Evolutionary conservation across 345 rosid species (phyloP), one percentile per base, ranked within the genome.

Genomic region (Eucalyptus sideroxylon): DNA sequence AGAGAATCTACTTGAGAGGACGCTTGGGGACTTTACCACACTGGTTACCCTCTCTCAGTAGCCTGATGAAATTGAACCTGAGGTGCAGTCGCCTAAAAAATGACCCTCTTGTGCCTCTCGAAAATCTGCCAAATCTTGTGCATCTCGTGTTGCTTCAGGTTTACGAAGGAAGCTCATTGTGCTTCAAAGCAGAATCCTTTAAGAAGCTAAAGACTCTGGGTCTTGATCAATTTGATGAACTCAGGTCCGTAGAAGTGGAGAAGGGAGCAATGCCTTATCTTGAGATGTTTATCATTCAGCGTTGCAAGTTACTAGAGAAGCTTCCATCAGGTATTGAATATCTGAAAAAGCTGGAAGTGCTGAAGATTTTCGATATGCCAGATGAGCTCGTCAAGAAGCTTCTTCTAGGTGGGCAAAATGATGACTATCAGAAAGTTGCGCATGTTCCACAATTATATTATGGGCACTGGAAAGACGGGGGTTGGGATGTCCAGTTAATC

Each of bases 361-460:
- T 93, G 27, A 89, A 91, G 82, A 91, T 92, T 42, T 92, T 92
- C 40, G 92, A 91, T 42, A 89, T 92, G 93, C 91, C 93, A 10
- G 90, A 53, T 14, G 92, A 92, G 24, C 69, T 93, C 7, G 89
- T 93, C 72, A 80, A 86, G 90, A 92, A 86, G 37, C 80, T 90
- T 86, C 9, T 65, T 27, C 86, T 83, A 42, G 88, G 88, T 2
- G 89, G 37, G 2, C 85, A 86, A 47, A 87, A 87, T 82, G 91
- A 91, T 6, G 92, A 90, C 56, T 92, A 56, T 80, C 45, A 19
- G 62, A 91, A 90, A 77, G 90, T 90, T 9, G 90, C 89, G 30
- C 90, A 82, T 87, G 86, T 92, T 83, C 92, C 93, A n/a, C 91
- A 92, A 89, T 90, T 92, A 65, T 87, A 86, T 87, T 83, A 56